Evolutionary conservation across 164 flowering plant genomes (phyloP).

Genomic region (Hamamelis virginiana): DNA sequence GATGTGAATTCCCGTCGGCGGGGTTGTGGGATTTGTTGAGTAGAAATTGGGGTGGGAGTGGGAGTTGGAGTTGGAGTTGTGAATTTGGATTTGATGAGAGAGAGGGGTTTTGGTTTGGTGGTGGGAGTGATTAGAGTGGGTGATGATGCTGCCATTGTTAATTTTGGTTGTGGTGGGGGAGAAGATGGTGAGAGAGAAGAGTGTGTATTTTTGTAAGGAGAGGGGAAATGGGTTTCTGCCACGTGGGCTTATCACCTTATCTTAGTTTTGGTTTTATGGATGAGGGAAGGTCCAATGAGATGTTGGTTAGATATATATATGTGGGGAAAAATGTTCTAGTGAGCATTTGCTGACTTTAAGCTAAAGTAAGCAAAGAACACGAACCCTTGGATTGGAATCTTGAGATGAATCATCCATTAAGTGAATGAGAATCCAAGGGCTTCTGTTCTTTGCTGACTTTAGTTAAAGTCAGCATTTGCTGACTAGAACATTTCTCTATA

Average conservation of each 20-base stretch:
- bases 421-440: too few species aligned
- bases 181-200: conserved; percentile 4
- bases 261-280: conserved; percentile 41
- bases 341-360: too few species aligned
- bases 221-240: conserved; percentile 29
- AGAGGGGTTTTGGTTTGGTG: conserved; percentile 41
- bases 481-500: too few species aligned
- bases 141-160: conserved; percentile 62
- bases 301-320: not conserved
- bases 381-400: too few species aligned
- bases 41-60: conserved; percentile 12
- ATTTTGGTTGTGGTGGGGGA: not conserved
- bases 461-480: too few species aligned
- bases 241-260: conserved; percentile 88
- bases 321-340: too few species aligned
- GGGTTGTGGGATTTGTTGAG: conserved; percentile 6
- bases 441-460: too few species aligned
- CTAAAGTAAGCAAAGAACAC: too few species aligned
- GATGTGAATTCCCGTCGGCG: conserved; percentile 43
- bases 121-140: conserved; percentile 69
- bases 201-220: not conserved
- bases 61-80: conserved; percentile 20
- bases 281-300: conserved; percentile 33
- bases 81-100: conserved; percentile 33
- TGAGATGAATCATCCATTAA: too few species aligned